Percentiles rank a stretch among this genome's conserved stretches.
Conservation (phyloP, 2,329 filamentous ascomycete genomes). For the Calonectria leucothoes region DNA sequence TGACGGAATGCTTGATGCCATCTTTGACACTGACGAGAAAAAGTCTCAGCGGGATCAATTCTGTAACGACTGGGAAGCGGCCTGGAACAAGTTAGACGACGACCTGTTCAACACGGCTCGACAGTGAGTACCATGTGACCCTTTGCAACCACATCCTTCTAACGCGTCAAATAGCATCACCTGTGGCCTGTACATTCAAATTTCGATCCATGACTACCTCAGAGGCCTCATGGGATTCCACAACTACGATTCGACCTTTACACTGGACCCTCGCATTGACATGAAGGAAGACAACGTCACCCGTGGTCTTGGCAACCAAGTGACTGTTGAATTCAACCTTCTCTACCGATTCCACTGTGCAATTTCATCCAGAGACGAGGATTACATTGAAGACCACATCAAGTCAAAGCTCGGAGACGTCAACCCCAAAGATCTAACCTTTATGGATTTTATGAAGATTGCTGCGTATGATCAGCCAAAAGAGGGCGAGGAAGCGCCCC, state of each 20-base stretch:
- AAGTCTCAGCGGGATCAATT: not conserved
- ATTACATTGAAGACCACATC: constrained; percentile 43
- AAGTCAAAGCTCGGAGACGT: not conserved
- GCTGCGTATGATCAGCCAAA: not conserved
- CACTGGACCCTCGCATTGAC: constrained; percentile 51
- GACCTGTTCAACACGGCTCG: constrained; percentile 54
- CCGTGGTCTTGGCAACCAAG: constrained; percentile 48
- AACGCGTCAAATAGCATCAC: constrained; percentile 49
- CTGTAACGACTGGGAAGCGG: constrained; percentile 26
- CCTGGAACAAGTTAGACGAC: constrained; percentile 54
- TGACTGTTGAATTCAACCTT: constrained; percentile 50
- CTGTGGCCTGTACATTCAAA: constrained; percentile 68
- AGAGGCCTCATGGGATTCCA: constrained; percentile 60
- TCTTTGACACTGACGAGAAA: not conserved
- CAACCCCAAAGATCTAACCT: not conserved
- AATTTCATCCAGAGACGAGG: constrained; percentile 46
- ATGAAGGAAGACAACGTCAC: constrained; percentile 39
- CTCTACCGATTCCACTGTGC: constrained; percentile 49
- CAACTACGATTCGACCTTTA: constrained; percentile 67
- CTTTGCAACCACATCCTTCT: not conserved
- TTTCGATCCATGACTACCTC: constrained; percentile 54
- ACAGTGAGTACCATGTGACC: constrained; percentile 26
- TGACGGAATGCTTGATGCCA: not conserved
- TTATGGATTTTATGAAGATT: not conserved
- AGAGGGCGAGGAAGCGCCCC: too few relatives aligned